Conservation (phyloP, 2,329 filamentous ascomycete species). For the Phialophora macrospora region DNA sequence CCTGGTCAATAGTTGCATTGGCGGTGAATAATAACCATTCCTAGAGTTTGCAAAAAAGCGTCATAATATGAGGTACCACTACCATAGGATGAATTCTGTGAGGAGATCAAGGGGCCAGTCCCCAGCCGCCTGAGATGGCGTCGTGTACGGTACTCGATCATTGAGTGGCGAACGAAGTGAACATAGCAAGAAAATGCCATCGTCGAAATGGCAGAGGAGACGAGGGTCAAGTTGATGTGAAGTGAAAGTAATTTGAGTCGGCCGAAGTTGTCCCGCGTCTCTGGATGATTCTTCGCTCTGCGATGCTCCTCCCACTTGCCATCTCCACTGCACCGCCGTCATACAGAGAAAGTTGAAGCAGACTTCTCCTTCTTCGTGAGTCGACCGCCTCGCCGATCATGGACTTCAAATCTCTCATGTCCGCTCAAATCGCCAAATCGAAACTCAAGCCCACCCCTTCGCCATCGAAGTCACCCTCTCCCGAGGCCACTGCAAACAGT, state of each 20-base stretch:
- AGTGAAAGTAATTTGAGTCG: neutral
- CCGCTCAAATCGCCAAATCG: conserved; percentile 85
- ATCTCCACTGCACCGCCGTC: neutral
- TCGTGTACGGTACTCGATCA: neutral
- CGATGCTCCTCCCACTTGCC: neutral
- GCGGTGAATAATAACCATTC: too few relatives aligned
- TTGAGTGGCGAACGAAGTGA: neutral
- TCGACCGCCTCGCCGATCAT: conserved; percentile 56
- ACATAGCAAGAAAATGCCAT: too few relatives aligned
- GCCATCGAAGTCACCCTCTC: conserved; percentile 43
- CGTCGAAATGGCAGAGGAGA: too few relatives aligned
- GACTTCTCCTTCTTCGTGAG: neutral
- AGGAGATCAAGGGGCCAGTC: neutral
- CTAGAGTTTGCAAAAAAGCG: too few relatives aligned
- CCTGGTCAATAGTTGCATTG: too few relatives aligned
- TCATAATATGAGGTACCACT: neutral
- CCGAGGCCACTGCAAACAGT: conserved; percentile 48
- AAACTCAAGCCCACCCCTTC: conserved; percentile 54
- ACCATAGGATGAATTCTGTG: neutral
- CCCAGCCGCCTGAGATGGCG: neutral
- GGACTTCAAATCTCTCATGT: conserved; percentile 96
- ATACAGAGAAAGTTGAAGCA: neutral
- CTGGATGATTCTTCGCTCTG: neutral
- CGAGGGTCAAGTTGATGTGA: neutral
- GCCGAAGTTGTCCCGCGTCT: neutral